Evolutionary conservation across 2,329 filamentous ascomycete genomes (phyloP), one percentile per base, ranked within the genome.

Genomic region (Tolypocladium tropicale): DNA sequence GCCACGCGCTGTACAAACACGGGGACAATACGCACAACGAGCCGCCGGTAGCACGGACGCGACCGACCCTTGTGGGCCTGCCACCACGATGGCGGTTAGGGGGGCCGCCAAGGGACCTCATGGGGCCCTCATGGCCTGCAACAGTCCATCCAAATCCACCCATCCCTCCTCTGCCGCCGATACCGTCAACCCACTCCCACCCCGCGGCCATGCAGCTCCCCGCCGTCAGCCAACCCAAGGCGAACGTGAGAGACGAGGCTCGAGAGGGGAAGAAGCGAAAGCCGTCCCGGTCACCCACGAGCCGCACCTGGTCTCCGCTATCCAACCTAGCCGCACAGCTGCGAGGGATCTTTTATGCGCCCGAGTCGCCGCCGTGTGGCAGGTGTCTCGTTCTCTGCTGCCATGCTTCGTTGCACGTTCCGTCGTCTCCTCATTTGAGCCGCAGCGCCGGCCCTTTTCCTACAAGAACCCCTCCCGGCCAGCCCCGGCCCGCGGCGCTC

Each of bases 141-240:
- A 10, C 16, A 6, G 25, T 7, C 30, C 11, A n/a, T 23, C 33
- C 28, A n/a, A n/a, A 36, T 34, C 48, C 34, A 34, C 23, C 34
- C 52, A 32, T 51, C 53, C 28, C 53, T 43, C 41, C 23, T 51
- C 55, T 21, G 50, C 53, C 51, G 48, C 46, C 54, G 55, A 58
- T 56, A 43, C 53, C 54, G 55, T 55, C 57, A 59, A 57, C 54
- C 59, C 59, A 59, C 59, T 59, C 50, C 49, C 57, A 54, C 57
- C 58, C 49, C 39, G 54, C 56, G 58, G 53, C 51, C 52, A 46
- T 60, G 59, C 59, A 57, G 57, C 57, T 53, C 54, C 46, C 49
- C 55, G 52, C 39, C 50, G 53, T 53, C 52, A 61, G 32, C 58
- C 58, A 58, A 55, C 53, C 55, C 53, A 51, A 53, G 39, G 14